Evolutionary conservation across 2,329 filamentous ascomycete species (phyloP).

Genomic region (Scortechinia acanthostroma): DNA sequence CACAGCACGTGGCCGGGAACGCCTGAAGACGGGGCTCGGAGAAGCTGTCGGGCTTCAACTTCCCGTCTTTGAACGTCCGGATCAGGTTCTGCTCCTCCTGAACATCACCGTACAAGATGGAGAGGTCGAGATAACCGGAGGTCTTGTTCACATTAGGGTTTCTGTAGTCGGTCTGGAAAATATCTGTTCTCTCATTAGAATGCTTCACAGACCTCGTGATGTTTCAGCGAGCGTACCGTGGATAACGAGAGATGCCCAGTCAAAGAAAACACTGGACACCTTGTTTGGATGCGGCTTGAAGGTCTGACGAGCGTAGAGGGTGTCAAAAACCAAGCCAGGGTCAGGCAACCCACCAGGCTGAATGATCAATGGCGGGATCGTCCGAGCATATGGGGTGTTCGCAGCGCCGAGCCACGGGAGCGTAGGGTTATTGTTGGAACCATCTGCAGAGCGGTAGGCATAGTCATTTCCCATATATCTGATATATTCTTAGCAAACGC

Average conservation of each 20-base stretch:
- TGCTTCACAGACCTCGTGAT: not conserved
- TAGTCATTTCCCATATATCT: slow-evolving; percentile 7
- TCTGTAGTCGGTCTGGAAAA: slow-evolving; percentile 36
- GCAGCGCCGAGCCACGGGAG: slow-evolving; percentile 8
- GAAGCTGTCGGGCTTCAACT: slow-evolving; percentile 44
- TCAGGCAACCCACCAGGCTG: slow-evolving; percentile 9
- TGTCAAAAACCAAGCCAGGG: slow-evolving; percentile 10
- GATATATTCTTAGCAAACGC: too few species aligned
- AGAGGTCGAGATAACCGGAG: slow-evolving; percentile 41
- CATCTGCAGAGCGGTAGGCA: slow-evolving; percentile 10
- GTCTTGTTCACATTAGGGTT: slow-evolving; percentile 37
- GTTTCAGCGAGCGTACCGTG: slow-evolving; percentile 19
- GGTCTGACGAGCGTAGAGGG: slow-evolving; percentile 7
- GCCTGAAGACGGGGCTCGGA: slow-evolving; percentile 38
- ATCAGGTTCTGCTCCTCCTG: slow-evolving; percentile 60
- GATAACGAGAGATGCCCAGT: slow-evolving; percentile 24
- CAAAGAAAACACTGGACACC: slow-evolving; percentile 11
- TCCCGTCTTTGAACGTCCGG: slow-evolving; percentile 38
- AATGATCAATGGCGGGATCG: slow-evolving; percentile 7
- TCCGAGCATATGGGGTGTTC: slow-evolving; percentile 8
- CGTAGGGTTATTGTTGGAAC: slow-evolving; percentile 9
- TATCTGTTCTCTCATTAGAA: slow-evolving; percentile 11
- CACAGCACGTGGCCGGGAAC: slow-evolving; percentile 43
- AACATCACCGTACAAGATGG: slow-evolving; percentile 49
- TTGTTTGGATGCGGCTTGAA: slow-evolving; percentile 7